Evolutionary conservation across 257 asterid species (phyloP).

Genomic region (Ballota nigra): DNA sequence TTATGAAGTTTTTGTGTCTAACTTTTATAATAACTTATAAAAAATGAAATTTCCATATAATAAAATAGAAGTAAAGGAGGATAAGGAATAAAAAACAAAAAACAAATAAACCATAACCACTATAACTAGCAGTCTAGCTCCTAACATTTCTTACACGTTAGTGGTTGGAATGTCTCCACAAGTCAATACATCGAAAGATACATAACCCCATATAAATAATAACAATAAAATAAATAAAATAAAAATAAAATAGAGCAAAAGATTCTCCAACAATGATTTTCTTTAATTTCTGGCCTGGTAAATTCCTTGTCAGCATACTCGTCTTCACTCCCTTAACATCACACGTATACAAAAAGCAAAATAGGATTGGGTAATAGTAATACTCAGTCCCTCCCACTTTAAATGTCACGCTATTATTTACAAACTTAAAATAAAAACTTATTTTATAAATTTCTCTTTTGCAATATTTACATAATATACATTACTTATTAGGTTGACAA

Average conservation of each 20-base stretch:
- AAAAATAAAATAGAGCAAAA: not conserved
- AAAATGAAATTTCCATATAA: not conserved
- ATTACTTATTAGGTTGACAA: too few species aligned
- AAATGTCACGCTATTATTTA: too few species aligned
- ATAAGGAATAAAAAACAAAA: not conserved
- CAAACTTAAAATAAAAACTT: too few species aligned
- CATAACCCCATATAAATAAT: not conserved
- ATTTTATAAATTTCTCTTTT: too few species aligned
- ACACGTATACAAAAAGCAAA: too few species aligned
- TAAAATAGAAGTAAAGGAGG: not conserved
- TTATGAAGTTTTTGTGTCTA: too few species aligned
- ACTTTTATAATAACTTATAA: too few species aligned
- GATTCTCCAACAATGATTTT: slow-evolving; percentile 23
- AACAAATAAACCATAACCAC: slow-evolving; percentile 15
- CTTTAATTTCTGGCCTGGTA: slow-evolving; percentile 3
- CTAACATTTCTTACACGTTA: slow-evolving; percentile 19
- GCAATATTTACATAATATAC: too few species aligned
- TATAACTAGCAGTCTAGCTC: not conserved
- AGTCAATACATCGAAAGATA: slow-evolving; percentile 25
- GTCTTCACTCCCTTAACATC: too few species aligned
- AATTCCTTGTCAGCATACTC: slow-evolving; percentile 5
- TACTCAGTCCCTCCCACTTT: too few species aligned
- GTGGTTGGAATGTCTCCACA: slow-evolving; percentile 51
- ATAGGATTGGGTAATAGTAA: too few species aligned
- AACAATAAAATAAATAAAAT: too few species aligned